Evolutionary conservation across 768 basidiomycete genomes (phyloP).

Genomic region (Lactarius quietus): DNA sequence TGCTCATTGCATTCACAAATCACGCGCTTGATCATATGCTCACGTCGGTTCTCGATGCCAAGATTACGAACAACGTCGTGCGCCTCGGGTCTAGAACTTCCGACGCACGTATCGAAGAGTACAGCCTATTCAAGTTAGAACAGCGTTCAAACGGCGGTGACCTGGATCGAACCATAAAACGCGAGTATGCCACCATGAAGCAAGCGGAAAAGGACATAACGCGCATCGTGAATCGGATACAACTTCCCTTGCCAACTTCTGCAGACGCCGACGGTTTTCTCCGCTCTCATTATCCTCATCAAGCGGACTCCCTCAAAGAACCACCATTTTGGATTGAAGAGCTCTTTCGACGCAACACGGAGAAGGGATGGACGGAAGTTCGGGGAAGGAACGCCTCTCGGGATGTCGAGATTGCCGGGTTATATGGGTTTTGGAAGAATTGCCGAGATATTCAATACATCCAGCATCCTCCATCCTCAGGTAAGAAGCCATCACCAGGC

Average conservation of each 20-base stretch:
- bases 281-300: conserved; percentile 45
- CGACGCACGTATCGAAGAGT: conserved; percentile 56
- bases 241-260: conserved; percentile 17
- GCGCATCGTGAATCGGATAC: conserved; percentile 39
- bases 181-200: conserved; percentile 42
- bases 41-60: conserved; percentile 56
- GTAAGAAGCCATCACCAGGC: no score
- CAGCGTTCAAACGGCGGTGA: conserved; percentile 39
- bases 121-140: conserved; percentile 59
- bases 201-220: conserved; percentile 44
- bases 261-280: conserved; percentile 43
- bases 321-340: conserved; percentile 38
- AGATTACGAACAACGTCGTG: conserved; percentile 60
- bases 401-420: conserved; percentile 7
- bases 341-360: not conserved
- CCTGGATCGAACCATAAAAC: conserved; percentile 36
- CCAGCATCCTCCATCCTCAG: not conserved
- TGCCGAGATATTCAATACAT: conserved; percentile 23
- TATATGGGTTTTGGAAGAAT: conserved; percentile 24
- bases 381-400: conserved; percentile 3
- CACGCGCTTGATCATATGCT: conserved; percentile 78
- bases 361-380: conserved; percentile 16
- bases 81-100: conserved; percentile 64
- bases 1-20: conserved; percentile 67
- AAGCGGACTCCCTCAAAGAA: conserved; percentile 38